Percentiles rank a stretch among this genome's conserved stretches.
phyloP scores from a whole-genome alignment of 108 stramenopile species.

The Discostella stelligeroides region DNA sequence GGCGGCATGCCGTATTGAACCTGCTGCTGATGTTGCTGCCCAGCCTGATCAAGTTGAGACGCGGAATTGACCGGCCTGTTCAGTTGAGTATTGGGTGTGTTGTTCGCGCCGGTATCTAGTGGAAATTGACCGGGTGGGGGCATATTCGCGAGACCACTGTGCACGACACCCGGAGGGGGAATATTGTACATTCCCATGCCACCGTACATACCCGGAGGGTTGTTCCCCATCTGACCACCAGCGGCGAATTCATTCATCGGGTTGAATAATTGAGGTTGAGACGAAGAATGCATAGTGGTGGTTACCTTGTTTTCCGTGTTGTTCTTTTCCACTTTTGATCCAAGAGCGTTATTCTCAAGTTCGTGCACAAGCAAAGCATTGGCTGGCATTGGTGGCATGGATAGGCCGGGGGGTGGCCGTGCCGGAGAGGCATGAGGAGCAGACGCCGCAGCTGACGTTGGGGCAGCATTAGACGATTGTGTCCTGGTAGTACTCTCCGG shows the following conservation, averaged over 20 bases:
- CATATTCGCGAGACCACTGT: slow-evolving; percentile 37
- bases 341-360: slow-evolving; percentile 73
- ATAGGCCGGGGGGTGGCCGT: slow-evolving; percentile 85
- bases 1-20: slow-evolving; percentile 48
- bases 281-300: slow-evolving; percentile 13
- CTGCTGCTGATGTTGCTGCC: slow-evolving; percentile 29
- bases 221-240: slow-evolving; percentile 4
- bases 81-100: slow-evolving; percentile 53
- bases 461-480: slow-evolving; percentile 10
- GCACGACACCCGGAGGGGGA: slow-evolving; percentile 25
- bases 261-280: slow-evolving; percentile 49
- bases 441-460: slow-evolving; percentile 20
- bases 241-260: slow-evolving; percentile 13
- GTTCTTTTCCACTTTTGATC: slow-evolving; percentile 30
- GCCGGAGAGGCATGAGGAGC: slow-evolving; percentile 73
- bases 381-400: slow-evolving; percentile 87
- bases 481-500: slow-evolving; percentile 29
- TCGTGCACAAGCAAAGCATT: slow-evolving; percentile 84
- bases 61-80: slow-evolving; percentile 13
- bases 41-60: slow-evolving; percentile 28
- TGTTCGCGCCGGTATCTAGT: slow-evolving; percentile 52
- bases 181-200: slow-evolving; percentile 68
- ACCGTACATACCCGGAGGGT: slow-evolving; percentile 58
- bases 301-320: slow-evolving; percentile 20
- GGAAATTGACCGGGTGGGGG: slow-evolving; percentile 57